Evolutionary conservation across 768 basidiomycete genomes (phyloP).

Genomic region (Russula olivacea): DNA sequence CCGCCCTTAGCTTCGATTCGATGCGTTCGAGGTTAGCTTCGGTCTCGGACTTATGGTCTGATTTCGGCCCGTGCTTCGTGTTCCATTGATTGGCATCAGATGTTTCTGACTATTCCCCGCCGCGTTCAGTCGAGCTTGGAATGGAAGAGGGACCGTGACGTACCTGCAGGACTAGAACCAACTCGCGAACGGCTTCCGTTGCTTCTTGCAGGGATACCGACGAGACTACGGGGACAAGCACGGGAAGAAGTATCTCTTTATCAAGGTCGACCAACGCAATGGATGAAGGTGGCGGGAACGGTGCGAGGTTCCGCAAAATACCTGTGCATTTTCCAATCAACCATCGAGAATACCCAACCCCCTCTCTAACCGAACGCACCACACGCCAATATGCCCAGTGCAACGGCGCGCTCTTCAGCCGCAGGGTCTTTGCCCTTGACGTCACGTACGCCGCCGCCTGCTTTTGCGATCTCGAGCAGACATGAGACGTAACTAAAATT

Average conservation of each 20-base stretch:
- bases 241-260: constrained; percentile 63
- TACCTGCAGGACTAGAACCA: constrained; percentile 52
- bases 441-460: constrained; percentile 31
- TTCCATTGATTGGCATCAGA: constrained; percentile 38
- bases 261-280: constrained; percentile 62
- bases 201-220: constrained; percentile 50
- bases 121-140: background rate
- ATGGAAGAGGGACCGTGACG: constrained; percentile 23
- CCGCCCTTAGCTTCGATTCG: constrained; percentile 64
- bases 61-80: constrained; percentile 31
- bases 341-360: background rate
- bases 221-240: constrained; percentile 59
- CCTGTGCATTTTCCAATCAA: constrained; percentile 39
- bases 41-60: constrained; percentile 65
- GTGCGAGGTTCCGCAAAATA: constrained; percentile 69
- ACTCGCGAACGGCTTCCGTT: constrained; percentile 44
- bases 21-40: constrained; percentile 69
- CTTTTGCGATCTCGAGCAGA: constrained; percentile 55
- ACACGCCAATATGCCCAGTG: constrained; percentile 61
- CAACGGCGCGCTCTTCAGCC: constrained; percentile 43
- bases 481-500: constrained; percentile 58
- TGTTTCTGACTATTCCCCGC: constrained; percentile 41
- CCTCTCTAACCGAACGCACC: constrained; percentile 39
- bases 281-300: constrained; percentile 62
- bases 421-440: constrained; percentile 39